A percentile compares a stretch with the other conserved stretches of the same genome.
phyloP scores from a whole-genome alignment of 768 basidiomycete species.

The Tulasnella sp. region DNA sequence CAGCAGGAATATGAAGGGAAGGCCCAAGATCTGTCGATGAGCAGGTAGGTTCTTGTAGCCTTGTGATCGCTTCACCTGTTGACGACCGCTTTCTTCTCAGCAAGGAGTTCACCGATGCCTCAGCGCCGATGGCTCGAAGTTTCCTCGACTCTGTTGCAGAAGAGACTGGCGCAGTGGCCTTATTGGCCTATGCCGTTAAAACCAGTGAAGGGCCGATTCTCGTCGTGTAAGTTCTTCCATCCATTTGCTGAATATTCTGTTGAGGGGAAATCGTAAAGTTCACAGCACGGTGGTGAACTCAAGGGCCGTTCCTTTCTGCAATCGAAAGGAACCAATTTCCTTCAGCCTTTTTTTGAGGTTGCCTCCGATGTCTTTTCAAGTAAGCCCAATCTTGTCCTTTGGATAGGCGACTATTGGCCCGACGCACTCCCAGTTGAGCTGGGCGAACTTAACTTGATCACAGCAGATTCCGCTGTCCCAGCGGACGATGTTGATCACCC shows the following conservation, averaged over 20 bases:
- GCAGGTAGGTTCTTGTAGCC: neutral
- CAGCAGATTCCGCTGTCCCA: neutral
- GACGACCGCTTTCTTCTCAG: neutral
- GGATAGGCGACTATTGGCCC: neutral
- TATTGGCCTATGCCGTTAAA: neutral
- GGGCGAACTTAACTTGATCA: neutral
- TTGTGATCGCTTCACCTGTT: too few relatives aligned
- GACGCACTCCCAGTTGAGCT: neutral
- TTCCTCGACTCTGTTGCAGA: neutral
- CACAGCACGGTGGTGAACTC: neutral
- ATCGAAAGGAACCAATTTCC: neutral
- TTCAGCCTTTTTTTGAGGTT: neutral
- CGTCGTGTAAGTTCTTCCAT: neutral
- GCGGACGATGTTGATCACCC: neutral
- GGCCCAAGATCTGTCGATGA: neutral
- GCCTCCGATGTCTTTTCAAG: neutral
- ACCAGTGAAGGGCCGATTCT: neutral
- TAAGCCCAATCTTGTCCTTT: neutral
- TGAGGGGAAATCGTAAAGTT: neutral
- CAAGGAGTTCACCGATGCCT: neutral
- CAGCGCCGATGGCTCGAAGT: neutral
- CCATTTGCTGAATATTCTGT: neutral
- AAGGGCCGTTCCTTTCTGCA: neutral
- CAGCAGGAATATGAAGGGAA: neutral
- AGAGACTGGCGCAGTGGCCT: neutral